Evolutionary conservation across 2,329 filamentous ascomycete species (phyloP), one percentile per base, ranked within the genome.

Genomic region (Pyrenophora teres): DNA sequence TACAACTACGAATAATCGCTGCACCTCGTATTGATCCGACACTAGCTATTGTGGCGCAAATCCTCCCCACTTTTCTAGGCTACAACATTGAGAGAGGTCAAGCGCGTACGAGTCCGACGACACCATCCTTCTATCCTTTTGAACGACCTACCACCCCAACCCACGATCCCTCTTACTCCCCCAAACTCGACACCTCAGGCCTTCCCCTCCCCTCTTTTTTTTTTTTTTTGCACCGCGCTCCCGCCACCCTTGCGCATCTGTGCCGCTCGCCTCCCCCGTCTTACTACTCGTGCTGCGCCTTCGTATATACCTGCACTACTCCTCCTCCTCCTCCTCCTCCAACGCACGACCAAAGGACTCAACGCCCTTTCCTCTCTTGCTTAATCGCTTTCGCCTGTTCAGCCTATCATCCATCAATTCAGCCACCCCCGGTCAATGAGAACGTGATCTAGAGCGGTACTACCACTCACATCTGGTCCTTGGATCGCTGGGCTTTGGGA

Each of bases 261-360:
- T 58, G 57, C 65, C 65, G 60, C 59, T 58, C 63, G 58, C 62
- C 60, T 56, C 57, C 59, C 64, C 59, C 64, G 62, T 68, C 60
- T 66, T 49, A 64, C 63, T 52, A 59, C 59, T 51, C 46, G 50
- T 65, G 67, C 68, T 62, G 65, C 69, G 67, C 67, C 70, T 65
- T 70, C 66, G 57, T 67, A 68, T 68, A 66, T 66, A 65, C 60
- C 36, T 57, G 53, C 47, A 58, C 53, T 44, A 36, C 53, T 50
- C 61, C 60, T 15, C 15, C 15, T 15, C 15, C 15, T 15, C 15
- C 15, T 15, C 15, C 53, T 50, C 61, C 60, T 59, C 67, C 51
- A 48, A 56, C 51, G 50, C 55, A 49, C 50, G 47, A 56, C 64
- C 25, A 56, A 49, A 59, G 53, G 57, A 60, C 57, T 56, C 47